Conservation (phyloP, 768 basidiomycete species). For the Lentinula sp. region DNA sequence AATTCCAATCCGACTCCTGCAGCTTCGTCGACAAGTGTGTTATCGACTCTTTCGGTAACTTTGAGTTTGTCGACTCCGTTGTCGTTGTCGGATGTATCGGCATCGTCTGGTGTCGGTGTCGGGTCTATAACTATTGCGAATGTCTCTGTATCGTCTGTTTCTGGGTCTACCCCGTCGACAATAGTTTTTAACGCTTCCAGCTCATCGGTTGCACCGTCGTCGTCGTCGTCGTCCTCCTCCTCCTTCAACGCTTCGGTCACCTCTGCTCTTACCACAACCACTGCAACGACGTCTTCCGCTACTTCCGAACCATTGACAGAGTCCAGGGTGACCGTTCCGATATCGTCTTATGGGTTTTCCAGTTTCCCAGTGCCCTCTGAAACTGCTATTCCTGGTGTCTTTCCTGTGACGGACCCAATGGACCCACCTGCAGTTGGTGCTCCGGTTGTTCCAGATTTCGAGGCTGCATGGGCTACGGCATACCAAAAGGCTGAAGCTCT, state of each 20-base stretch:
- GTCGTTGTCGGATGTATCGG: not conserved
- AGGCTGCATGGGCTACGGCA: constrained; percentile 49
- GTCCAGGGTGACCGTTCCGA: constrained; percentile 23
- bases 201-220: not conserved
- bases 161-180: not conserved
- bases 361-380: constrained; percentile 60
- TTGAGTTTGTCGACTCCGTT: not conserved
- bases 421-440: constrained; percentile 47
- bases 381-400: constrained; percentile 44
- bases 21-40: not conserved
- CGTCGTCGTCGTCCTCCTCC: not conserved
- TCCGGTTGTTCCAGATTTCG: constrained; percentile 39
- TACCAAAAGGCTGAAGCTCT: constrained; percentile 46
- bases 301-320: not conserved
- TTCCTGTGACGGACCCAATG: constrained; percentile 47
- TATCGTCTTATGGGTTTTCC: constrained; percentile 40
- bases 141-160: not conserved
- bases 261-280: not conserved
- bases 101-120: not conserved
- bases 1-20: not conserved
- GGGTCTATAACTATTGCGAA: not conserved
- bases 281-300: not conserved
- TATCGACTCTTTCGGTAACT: not conserved
- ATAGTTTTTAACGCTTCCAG: not conserved
- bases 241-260: not conserved